These are phyloP conservation scores for Adenanthera pavonina DNA, from an alignment of 306 rosid genomes.

Conservation along the genomic window DNA sequence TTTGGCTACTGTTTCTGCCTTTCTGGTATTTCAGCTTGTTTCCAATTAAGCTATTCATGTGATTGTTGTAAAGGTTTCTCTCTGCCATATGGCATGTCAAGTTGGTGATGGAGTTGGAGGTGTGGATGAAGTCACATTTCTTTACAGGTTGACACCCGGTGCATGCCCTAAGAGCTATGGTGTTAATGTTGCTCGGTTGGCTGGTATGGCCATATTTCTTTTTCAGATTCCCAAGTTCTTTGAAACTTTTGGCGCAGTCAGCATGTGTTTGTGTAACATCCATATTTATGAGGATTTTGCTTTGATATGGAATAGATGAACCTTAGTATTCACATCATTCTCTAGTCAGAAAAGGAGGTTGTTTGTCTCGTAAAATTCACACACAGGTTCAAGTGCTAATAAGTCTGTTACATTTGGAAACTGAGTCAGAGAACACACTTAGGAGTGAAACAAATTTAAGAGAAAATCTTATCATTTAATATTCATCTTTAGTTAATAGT, in stretches of 20 bases:
- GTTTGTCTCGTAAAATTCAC: background rate
- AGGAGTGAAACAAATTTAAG: background rate
- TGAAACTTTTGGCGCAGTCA: slow-evolving; percentile 1
- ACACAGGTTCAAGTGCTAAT: slow-evolving; percentile 3
- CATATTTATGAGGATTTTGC: slow-evolving; percentile 12
- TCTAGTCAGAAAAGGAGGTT: slow-evolving; percentile 2
- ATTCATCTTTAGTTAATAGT: background rate
- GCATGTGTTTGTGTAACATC: slow-evolving; percentile 21
- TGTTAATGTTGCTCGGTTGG: slow-evolving; percentile 90
- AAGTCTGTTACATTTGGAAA: slow-evolving; percentile 1
- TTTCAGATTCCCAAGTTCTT: slow-evolving; percentile 3
- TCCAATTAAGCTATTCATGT: slow-evolving; percentile 38
- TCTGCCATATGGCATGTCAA: slow-evolving; percentile 93
- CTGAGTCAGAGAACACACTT: background rate
- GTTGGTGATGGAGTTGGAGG: slow-evolving; percentile 75
- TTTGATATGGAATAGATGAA: slow-evolving; percentile 19
- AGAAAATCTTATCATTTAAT: background rate
- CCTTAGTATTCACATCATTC: background rate
- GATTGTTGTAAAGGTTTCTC: slow-evolving; percentile 70
- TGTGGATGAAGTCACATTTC: slow-evolving; percentile 92
- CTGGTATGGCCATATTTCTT: slow-evolving; percentile 58
- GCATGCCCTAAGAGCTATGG: slow-evolving; percentile 99
- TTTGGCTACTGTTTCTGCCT: background rate
- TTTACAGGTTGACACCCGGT: slow-evolving; percentile 79
- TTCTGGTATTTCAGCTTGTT: slow-evolving; percentile 29